Base-by-base conservation (phyloP, 768 basidiomycete species). In the Leucocoprinus birnbaumii region DNA sequence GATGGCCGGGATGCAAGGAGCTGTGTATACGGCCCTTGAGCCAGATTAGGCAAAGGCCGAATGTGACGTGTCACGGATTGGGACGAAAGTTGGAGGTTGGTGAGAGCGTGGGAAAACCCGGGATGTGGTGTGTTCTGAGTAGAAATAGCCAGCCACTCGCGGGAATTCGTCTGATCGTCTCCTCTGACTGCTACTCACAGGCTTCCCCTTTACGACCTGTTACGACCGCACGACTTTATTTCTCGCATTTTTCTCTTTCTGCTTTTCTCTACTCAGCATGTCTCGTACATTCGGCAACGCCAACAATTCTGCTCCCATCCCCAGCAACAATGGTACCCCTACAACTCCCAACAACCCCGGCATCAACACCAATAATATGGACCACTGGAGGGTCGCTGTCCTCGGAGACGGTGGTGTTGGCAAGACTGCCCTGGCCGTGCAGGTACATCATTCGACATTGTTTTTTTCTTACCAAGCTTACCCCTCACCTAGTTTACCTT, bases 341-440 rank as follows among this genome's bases (percentile, higher is more conserved):
- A 26, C 38, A 51, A 48, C 27, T 48, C 31, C 48, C 42, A 25
- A 48, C 40, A 49, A 45, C 59, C 16, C 31, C 31, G 25, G 44
- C 42, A 56, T 48, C 51, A 44, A 51, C 47, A 47, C 26, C 53
- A 48, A 34, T 41, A 45, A 54, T 21, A 93, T 94, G 91, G 91
- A 94, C 77, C 88, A 86, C 70, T 94, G 91, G 91, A 88, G 93
- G 79, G 89, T 97, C 63, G 93, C 94, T 59, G 92, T 97, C 62
- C 82, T 97, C 56, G 94, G 94, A 61, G 94, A 98, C 74, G 94
- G 94, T 73, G 94, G 94, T 74, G 94, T 98, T 46, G 94, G 94
- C 55, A 98, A 98, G 80, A 97, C 94, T 56, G 94, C 94, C 37
- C 73, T 98, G 65, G 94, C 94, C 61, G 94, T 97, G 44, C 94